Evolutionary conservation across 108 stramenopile genomes (phyloP).

Genomic region (Parietichytrium sp.): DNA sequence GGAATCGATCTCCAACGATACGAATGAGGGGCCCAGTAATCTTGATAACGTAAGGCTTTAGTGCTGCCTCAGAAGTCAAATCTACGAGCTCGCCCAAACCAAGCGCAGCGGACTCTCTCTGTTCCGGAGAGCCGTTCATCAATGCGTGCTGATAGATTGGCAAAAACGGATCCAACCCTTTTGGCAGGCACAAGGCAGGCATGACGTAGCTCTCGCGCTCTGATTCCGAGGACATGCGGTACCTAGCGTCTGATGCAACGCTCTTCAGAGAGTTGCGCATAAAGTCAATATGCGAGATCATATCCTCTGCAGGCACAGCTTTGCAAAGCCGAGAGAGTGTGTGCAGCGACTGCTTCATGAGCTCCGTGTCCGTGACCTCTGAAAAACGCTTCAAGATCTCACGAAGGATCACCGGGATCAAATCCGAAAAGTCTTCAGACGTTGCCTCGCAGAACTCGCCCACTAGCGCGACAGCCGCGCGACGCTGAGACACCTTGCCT

Average conservation of each 20-base stretch:
- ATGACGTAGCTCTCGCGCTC: conserved; percentile 80
- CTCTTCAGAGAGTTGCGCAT: conserved; percentile 81
- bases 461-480: conserved; percentile 73
- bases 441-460: conserved; percentile 70
- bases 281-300: conserved; percentile 83
- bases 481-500: conserved; percentile 71
- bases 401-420: conserved; percentile 76
- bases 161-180: conserved; percentile 90
- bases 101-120: conserved; percentile 69
- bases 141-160: conserved; percentile 93
- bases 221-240: conserved; percentile 76
- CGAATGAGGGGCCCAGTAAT: conserved; percentile 95
- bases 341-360: conserved; percentile 64
- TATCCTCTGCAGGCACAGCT: conserved; percentile 80
- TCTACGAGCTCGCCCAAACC: conserved; percentile 90
- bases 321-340: conserved; percentile 76
- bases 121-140: conserved; percentile 75
- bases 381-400: conserved; percentile 85
- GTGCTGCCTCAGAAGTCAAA: conserved; percentile 63
- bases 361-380: conserved; percentile 70
- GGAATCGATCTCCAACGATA: conserved; percentile 92
- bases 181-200: conserved; percentile 88
- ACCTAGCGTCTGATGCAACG: conserved; percentile 80
- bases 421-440: conserved; percentile 77
- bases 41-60: conserved; percentile 88